Base-by-base conservation (phyloP, 805 yeast genomes). In the Candida coleopterorum region DNA sequence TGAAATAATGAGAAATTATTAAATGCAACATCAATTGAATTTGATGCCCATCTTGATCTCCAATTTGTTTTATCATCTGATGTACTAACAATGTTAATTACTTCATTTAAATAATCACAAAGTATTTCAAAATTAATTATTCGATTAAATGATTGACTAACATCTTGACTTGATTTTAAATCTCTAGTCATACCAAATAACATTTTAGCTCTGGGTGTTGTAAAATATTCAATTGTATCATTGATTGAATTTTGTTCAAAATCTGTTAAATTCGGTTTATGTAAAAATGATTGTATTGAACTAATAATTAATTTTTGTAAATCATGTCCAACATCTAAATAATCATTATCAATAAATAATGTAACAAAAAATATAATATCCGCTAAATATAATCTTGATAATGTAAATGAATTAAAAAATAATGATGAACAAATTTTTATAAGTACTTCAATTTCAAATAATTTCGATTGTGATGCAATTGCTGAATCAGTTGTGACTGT, bases 381-480 rank as follows among this genome's bases (percentile, higher is more conserved):
- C 9, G 89, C 81, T 43, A 86, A 57, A 52, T 71, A 83, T 58
- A 75, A 63, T 41, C 80, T 79, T 6, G 83, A 77, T 46, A 75
- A 70, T 10, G 72, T 56, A 25, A 75, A 66, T 0, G 85, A 74
- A 52, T 85, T 88, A 61, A 86, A 87, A 43, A 85, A 79, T 24
- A 85, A 52, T 6, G 79, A 74, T 2, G 82, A 72, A 29, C 79
- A 64, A 34, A 83, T 71, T 46, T 76, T 75, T 7, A 82, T 75
- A 47, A 86, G 57, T 8, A 86, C 80, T 9, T 77, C 73, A 6
- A 85, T 70, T 53, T 85, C 95, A 35, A 82, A 70, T 78, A 90
- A 80, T 45, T 73, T 72, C 27, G 64, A 57, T 40, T 66, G 69
- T 3, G 58, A 50, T 4, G 62, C 70, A 34, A 66, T 57, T 2